Conservation (phyloP, 257 asterid genomes). For the Thymus quinquecostatus region DNA sequence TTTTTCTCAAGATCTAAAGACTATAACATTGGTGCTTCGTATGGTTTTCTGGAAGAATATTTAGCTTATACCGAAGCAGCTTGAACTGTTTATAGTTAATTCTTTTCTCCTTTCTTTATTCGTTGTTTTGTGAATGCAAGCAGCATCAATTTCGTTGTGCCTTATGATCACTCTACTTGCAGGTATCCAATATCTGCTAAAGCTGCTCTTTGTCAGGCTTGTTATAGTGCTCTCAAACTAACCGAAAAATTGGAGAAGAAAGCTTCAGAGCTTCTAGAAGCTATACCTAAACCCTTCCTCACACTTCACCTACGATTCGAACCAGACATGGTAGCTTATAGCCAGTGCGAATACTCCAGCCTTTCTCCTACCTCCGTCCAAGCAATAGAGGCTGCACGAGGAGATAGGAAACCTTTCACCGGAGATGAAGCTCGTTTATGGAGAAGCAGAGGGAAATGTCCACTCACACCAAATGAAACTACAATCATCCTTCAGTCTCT, state of each 20-base stretch:
- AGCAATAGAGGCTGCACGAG: conserved; percentile 81
- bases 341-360: conserved; percentile 76
- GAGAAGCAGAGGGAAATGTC: conserved; percentile 95
- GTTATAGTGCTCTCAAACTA: conserved; percentile 79
- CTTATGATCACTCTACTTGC: conserved; percentile 28
- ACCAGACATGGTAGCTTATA: conserved; percentile 98
- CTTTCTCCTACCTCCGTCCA: conserved; percentile 69
- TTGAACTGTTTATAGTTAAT: not conserved
- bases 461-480: conserved; percentile 94
- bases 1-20: not conserved
- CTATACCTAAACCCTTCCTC: conserved; percentile 98
- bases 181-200: conserved; percentile 90
- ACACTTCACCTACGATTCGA: conserved; percentile 97
- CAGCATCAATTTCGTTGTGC: conserved; percentile 2
- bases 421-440: conserved; percentile 87
- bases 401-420: conserved; percentile 85
- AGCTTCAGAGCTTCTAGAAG: conserved; percentile 71
- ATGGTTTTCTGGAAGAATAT: not conserved
- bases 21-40: not conserved
- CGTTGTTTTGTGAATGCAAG: not conserved
- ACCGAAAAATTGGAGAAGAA: conserved; percentile 62
- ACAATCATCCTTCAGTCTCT: conserved; percentile 77
- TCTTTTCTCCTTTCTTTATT: not conserved
- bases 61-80: not conserved
- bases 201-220: conserved; percentile 94